Conservation (phyloP, 1,284 basidiomycete species). For the Stereum hirsutum region DNA sequence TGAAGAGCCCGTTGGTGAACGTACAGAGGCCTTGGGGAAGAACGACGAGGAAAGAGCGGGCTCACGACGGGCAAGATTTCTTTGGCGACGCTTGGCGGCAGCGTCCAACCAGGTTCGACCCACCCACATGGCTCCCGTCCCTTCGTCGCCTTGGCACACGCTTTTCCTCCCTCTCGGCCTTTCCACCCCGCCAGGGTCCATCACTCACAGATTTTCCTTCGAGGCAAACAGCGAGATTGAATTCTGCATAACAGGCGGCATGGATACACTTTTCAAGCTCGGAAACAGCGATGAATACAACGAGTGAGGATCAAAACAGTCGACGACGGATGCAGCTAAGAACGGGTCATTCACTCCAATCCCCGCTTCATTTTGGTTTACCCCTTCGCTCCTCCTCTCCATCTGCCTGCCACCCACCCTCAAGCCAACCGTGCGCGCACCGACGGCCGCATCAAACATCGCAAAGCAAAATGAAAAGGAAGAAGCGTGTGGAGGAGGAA, state of each 20-base stretch:
- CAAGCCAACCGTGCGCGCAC: not conserved
- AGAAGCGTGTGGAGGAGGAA: slow-evolving; percentile 7
- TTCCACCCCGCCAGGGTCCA: no score
- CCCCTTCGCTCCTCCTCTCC: not conserved
- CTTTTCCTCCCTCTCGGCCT: no score
- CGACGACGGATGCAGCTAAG: no score
- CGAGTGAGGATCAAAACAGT: slow-evolving; percentile 5
- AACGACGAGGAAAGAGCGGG: slow-evolving; percentile 3
- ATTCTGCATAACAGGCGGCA: no score
- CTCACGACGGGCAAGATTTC: not conserved
- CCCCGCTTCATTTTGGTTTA: not conserved
- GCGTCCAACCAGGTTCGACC: no score
- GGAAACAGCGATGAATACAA: no score
- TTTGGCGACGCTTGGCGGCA: no score
- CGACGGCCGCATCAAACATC: not conserved
- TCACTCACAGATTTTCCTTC: no score
- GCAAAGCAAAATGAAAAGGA: slow-evolving; percentile 3
- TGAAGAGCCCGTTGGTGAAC: not conserved
- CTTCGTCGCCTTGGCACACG: no score
- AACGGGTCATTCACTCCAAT: not conserved
- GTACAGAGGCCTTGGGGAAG: not conserved
- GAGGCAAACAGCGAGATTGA: no score
- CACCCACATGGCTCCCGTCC: no score
- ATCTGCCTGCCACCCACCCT: not conserved
- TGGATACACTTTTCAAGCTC: no score